Conservation (phyloP, 2,329 filamentous ascomycete species). For the Penicillium sp. region DNA sequence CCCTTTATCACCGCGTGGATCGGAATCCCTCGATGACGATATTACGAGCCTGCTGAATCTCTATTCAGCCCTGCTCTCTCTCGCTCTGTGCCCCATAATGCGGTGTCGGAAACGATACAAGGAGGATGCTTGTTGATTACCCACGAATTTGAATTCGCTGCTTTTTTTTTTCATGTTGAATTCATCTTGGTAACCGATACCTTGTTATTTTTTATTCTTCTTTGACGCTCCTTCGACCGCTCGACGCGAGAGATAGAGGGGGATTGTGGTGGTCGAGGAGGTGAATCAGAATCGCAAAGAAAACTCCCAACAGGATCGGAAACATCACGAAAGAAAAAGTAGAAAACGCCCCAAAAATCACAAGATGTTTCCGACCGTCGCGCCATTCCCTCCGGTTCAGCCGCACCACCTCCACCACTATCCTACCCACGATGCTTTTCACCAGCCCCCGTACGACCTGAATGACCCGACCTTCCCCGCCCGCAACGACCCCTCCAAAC, state of each 20-base stretch:
- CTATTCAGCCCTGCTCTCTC: constrained; percentile 1
- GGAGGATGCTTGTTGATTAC: constrained; percentile 40
- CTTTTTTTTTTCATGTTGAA: neutral
- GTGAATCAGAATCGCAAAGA: neutral
- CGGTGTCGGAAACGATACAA: constrained; percentile 47
- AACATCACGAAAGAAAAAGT: neutral
- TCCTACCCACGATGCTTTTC: constrained; percentile 29
- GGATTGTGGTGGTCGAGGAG: constrained; percentile 18
- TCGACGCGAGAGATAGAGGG: constrained; percentile 6
- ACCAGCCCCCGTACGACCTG: constrained; percentile 32
- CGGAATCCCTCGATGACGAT: constrained; percentile 12
- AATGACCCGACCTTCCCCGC: constrained; percentile 26
- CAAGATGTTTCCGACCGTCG: constrained; percentile 53
- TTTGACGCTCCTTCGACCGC: constrained; percentile 13
- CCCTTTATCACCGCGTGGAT: constrained; percentile 6
- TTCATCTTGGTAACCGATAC: neutral
- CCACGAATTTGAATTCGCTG: constrained; percentile 21
- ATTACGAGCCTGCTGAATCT: constrained; percentile 10
- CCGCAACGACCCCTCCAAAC: constrained; percentile 28
- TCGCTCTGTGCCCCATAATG: constrained; percentile 37
- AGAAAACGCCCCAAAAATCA: neutral
- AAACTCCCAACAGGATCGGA: neutral
- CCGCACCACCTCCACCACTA: constrained; percentile 41
- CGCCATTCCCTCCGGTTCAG: constrained; percentile 44
- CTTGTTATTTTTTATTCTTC: neutral